Percentiles rank a stretch among this genome's conserved stretches.
phyloP scores from a whole-genome alignment of 1,139 yeast species.

The Scheffersomyces lignicola region DNA sequence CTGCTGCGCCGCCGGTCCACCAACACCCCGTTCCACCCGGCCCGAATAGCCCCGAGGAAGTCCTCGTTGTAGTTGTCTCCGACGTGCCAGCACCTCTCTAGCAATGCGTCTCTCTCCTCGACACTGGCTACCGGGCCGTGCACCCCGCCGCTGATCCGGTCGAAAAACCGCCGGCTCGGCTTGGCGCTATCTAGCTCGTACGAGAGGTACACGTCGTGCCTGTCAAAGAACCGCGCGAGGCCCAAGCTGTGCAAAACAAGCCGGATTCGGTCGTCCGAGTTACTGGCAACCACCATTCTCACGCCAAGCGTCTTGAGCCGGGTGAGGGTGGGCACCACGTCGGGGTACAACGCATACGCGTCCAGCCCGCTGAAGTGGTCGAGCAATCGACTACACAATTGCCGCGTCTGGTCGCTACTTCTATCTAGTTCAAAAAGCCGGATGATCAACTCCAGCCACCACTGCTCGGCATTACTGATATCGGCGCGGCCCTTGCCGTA shows the following conservation, averaged over 20 bases:
- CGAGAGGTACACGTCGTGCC: slow-evolving; percentile 44
- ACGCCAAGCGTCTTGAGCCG: slow-evolving; percentile 31
- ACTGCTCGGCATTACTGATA: slow-evolving; percentile 34
- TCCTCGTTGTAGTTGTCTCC: slow-evolving; percentile 64
- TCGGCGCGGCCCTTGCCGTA: slow-evolving; percentile 50
- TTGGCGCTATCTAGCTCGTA: slow-evolving; percentile 56
- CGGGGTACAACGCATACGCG: slow-evolving; percentile 56
- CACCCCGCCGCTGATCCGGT: slow-evolving; percentile 26
- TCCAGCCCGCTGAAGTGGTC: slow-evolving; percentile 46
- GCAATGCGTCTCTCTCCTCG: slow-evolving; percentile 14
- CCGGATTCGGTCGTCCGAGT: slow-evolving; percentile 57
- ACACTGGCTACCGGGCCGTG: too few species aligned
- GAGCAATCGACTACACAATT: slow-evolving; percentile 41
- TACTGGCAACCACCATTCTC: slow-evolving; percentile 50
- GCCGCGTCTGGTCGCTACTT: slow-evolving; percentile 17
- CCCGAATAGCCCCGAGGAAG: slow-evolving; percentile 46
- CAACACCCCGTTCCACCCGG: slow-evolving; percentile 65
- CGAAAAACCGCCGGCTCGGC: slow-evolving; percentile 51
- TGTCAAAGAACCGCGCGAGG: slow-evolving; percentile 36
- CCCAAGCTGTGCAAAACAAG: slow-evolving; percentile 48
- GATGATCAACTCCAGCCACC: slow-evolving; percentile 61
- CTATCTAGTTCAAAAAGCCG: slow-evolving; percentile 35
- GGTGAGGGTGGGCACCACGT: slow-evolving; percentile 49
- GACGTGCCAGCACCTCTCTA: slow-evolving; percentile 55
- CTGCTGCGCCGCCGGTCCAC: slow-evolving; percentile 42